A percentile compares a stretch with the other conserved stretches of the same genome.
phyloP scores from a whole-genome alignment of 2,329 filamentous ascomycete genomes.

The Botryosphaeria dothidea region DNA sequence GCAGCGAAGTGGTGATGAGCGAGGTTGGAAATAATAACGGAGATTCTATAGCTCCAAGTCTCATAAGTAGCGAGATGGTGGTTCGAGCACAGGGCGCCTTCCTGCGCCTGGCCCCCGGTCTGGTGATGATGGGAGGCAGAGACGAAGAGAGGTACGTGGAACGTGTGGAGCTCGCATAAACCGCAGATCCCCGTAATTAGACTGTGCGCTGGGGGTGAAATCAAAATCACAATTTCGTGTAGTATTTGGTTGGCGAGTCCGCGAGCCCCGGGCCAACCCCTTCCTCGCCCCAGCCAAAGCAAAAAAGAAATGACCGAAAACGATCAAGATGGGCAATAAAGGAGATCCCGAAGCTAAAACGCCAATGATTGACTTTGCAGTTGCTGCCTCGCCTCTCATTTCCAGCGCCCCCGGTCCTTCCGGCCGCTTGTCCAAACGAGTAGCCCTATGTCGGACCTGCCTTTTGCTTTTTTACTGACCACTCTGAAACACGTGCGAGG shows the following conservation, averaged over 20 bases:
- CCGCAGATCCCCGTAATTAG: conserved; percentile 15
- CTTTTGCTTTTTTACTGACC: neutral
- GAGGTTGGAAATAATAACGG: conserved; percentile 3
- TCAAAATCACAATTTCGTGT: conserved; percentile 15
- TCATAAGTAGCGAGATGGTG: conserved; percentile 12
- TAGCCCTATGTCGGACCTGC: neutral
- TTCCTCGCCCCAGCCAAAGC: neutral
- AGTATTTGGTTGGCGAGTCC: neutral
- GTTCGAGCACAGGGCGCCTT: neutral
- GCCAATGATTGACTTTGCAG: conserved; percentile 9
- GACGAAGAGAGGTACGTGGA: neutral
- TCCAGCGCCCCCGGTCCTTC: neutral
- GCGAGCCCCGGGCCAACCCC: neutral
- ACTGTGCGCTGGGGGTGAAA: neutral
- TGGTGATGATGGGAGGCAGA: neutral
- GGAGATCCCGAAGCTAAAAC: neutral
- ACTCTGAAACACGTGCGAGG: neutral
- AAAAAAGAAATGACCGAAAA: neutral
- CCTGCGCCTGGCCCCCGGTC: neutral
- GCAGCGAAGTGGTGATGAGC: conserved; percentile 9
- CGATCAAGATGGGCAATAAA: neutral
- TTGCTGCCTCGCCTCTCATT: neutral
- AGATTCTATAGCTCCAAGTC: conserved; percentile 6
- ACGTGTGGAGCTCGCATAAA: conserved; percentile 11
- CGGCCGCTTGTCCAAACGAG: neutral